Evolutionary conservation across 2,329 filamentous ascomycete species (phyloP), one percentile per base, ranked within the genome.

Genomic region (Calonectria henricotiae): DNA sequence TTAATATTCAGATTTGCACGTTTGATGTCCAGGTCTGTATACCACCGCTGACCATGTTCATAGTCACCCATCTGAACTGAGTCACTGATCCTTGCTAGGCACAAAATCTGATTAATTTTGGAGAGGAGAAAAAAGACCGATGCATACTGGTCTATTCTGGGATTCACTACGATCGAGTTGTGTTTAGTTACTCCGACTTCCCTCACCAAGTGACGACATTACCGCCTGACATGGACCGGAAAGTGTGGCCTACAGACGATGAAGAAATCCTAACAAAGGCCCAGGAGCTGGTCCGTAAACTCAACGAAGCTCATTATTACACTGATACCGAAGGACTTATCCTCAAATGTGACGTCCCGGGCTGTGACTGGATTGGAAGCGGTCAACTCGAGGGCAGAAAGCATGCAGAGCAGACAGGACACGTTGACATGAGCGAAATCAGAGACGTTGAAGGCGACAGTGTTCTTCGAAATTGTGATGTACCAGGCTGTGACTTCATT

Each of bases 91-190:
- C 7, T n/a, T 8, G 15, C 5, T 20, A 82, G 80, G 79, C 78
- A 0, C 79, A 82, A 71, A 82, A 76, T 39, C 73, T 84, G 7
- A 82, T 84, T 77, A 89, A 89, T 5, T 97, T 96, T 83, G 97
- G 97, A 74, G 93, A 96, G 79, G 90, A 90, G 1, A 89, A 89
- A 64, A 81, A 85, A 39, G 89, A 88, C 46, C 88, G 94, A 7
- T 95, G 94, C 78, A 90, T 98, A 30, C 85, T 98, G 27, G 91
- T 98, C 0, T 98, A 98, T 82, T 96, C 93, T 0, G 95, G 95
- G 3, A 96, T 98, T 62, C 95, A 98, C 81, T 98, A 98, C 83
- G 96, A 98, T 82, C 92, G 94, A 7, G 92, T 98, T 70, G 94
- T 93, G 0, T 90, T 97, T 74, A 91, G 90, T 20, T 90, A 88